Base-by-base conservation (phyloP, 225 moss, liverwort and hornwort species). In the Pleurozium schreberi region DNA sequence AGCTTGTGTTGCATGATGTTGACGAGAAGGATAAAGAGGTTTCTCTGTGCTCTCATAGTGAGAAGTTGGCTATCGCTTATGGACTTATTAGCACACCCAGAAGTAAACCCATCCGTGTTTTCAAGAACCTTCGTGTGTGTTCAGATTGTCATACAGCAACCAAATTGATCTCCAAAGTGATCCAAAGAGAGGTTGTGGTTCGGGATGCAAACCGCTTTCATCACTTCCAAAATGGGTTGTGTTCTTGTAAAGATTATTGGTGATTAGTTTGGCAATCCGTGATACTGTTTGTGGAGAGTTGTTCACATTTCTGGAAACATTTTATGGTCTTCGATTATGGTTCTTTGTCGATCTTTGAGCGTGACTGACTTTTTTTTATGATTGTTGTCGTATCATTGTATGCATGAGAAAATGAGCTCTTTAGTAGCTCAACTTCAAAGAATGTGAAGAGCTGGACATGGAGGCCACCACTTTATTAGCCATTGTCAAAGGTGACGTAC, bases 401-500 rank as follows among this genome's bases (percentile, higher is more conserved):
- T n/a, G n/a, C n/a, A n/a, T n/a, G n/a, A n/a, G n/a, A n/a, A n/a
- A n/a, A n/a, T n/a, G n/a, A n/a, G n/a, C n/a, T n/a, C n/a, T n/a
- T n/a, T n/a, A n/a, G n/a, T n/a, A n/a, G n/a, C 38, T 78, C 38
- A 55, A 53, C 38, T 38, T 78, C 38, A 38, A 78, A 38, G 55
- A 26, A 26, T 78, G 11, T 55, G 11, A 3, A 25, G 26, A 25
- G n/a, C 5, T 55, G 55, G 3, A 79, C 3, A 11, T 52, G 16
- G n/a, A n/a, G 0, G 2, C 22, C 40, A 58, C 40, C 8, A 40
- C 18, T 40, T 57, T 40, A 27, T n/a, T 57, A 0, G 4, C n/a
- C 17, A n/a, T n/a, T 26, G 11, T 25, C 49, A 75, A 71, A 20
- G 14, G 33, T 36, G 21, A 76, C 11, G 18, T 80, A 12, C 38